These are phyloP conservation scores for Borealophlyctis nickersoniae DNA, from an alignment of 192 early-diverging fungal species.

Conservation along the genomic window DNA sequence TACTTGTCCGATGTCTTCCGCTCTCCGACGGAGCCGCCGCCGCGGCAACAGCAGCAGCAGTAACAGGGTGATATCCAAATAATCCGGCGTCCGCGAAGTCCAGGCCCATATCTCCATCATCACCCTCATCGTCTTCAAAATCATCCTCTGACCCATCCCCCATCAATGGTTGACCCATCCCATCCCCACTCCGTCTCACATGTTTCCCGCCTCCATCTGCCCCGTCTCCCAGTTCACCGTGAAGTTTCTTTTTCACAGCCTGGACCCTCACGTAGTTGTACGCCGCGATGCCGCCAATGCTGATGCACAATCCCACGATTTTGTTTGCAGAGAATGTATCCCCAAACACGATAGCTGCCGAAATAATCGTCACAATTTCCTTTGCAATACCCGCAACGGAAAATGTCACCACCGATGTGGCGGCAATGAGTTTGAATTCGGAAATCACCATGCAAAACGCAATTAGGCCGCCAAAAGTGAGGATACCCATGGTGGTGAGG, in stretches of 20 bases:
- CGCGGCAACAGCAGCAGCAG: conserved; percentile 5
- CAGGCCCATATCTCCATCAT: conserved; percentile 1
- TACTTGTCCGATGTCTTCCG: conserved; percentile 2
- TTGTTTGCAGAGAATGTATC: conserved; percentile 77
- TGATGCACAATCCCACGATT: conserved; percentile 70
- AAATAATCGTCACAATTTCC: conserved; percentile 80
- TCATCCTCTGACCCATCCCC: background rate
- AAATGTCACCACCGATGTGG: conserved; percentile 80
- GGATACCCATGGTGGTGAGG: conserved; percentile 47
- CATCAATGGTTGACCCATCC: too few relatives aligned
- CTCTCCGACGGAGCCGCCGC: background rate
- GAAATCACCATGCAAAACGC: conserved; percentile 86
- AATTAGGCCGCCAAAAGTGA: conserved; percentile 75
- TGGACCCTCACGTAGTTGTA: conserved; percentile 46
- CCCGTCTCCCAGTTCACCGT: too few relatives aligned
- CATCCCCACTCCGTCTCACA: background rate
- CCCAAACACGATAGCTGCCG: conserved; percentile 73
- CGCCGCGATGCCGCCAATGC: conserved; percentile 78
- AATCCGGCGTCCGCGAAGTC: conserved; percentile 8
- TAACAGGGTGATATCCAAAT: conserved; percentile 26
- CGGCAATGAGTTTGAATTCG: conserved; percentile 80
- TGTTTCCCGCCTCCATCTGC: too few relatives aligned
- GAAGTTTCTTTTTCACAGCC: conserved; percentile 13
- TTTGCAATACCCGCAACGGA: conserved; percentile 82
- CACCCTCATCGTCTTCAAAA: background rate